Conservation (phyloP, 2,329 filamentous ascomycete genomes). For the Dactylellina sp. region DNA sequence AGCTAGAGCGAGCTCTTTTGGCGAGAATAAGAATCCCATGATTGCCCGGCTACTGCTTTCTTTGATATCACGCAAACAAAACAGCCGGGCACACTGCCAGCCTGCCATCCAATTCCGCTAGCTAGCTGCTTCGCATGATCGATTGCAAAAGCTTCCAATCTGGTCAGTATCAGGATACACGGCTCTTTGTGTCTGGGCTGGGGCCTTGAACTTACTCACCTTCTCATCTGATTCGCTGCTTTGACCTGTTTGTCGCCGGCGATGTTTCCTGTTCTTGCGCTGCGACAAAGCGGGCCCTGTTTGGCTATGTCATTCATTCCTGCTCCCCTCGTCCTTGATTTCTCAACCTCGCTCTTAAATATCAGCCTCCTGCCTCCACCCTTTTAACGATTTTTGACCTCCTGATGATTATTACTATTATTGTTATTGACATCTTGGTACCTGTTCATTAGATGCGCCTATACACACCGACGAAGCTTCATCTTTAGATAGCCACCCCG, state of each 20-base stretch:
- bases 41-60: constrained; percentile 9
- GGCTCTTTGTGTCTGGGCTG: background rate
- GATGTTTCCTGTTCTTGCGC: constrained; percentile 6
- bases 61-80: constrained; percentile 32
- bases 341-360: constrained; percentile 4
- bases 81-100: background rate
- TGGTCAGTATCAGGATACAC: constrained; percentile 5
- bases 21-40: constrained; percentile 20
- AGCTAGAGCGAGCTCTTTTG: constrained; percentile 7
- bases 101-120: no score
- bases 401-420: constrained; percentile 6
- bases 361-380: background rate
- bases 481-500: constrained; percentile 49
- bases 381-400: no score
- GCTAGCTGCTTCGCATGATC: no score
- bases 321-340: constrained; percentile 10
- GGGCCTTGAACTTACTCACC: background rate
- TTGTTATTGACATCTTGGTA: constrained; percentile 9
- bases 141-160: no score
- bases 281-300: background rate
- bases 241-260: constrained; percentile 11
- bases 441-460: constrained; percentile 41
- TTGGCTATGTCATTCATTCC: constrained; percentile 43
- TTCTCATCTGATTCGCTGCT: constrained; percentile 8
- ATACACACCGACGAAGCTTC: constrained; percentile 54